Conservation (phyloP, 257 asterid genomes). For the Nicotiana benthamiana region DNA sequence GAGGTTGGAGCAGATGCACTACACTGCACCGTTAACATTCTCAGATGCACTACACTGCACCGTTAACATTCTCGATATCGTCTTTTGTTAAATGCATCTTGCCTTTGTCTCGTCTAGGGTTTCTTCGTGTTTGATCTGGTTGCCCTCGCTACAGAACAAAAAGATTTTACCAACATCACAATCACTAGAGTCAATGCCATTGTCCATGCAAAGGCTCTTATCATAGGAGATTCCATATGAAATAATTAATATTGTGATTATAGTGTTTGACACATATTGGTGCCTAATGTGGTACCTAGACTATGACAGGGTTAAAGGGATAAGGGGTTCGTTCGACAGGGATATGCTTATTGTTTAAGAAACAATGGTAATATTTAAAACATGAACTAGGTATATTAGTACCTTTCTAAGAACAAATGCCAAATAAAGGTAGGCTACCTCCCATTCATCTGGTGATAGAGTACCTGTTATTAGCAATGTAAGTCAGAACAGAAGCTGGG, state of each 20-base stretch:
- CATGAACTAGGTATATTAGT: background rate
- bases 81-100: conserved; percentile 63
- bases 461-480: conserved; percentile 40
- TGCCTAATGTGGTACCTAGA: background rate
- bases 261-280: background rate
- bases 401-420: conserved; percentile 85
- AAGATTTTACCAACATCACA: background rate
- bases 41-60: conserved; percentile 14
- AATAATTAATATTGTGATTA: background rate
- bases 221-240: background rate
- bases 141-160: conserved; percentile 52
- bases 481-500: background rate
- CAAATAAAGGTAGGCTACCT: conserved; percentile 78
- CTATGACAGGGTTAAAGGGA: background rate
- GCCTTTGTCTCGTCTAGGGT: conserved; percentile 49
- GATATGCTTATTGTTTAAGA: background rate
- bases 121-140: conserved; percentile 37
- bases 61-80: conserved; percentile 44
- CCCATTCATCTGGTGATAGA: conserved; percentile 93
- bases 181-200: background rate
- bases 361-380: background rate
- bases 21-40: conserved; percentile 28
- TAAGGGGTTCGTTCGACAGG: background rate
- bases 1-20: background rate
- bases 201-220: background rate